Conservation (phyloP, 2,329 filamentous ascomycete species). For the Cladophialophora immunda region DNA sequence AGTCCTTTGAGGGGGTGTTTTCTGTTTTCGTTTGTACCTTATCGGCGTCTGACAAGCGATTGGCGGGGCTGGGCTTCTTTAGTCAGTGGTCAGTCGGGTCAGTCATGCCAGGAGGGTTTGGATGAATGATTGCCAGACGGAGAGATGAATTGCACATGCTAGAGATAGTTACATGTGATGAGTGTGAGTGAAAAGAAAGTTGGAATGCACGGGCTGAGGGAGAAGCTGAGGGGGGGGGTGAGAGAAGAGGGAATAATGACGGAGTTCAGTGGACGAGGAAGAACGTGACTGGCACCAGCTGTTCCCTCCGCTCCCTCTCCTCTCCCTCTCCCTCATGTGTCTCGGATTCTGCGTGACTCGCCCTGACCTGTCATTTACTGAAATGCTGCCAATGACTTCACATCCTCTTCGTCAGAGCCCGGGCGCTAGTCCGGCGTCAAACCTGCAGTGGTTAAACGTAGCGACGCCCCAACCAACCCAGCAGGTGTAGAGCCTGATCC, state of each 20-base stretch:
- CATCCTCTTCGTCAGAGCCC: neutral
- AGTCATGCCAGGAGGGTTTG: constrained; percentile 10
- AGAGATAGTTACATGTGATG: constrained; percentile 6
- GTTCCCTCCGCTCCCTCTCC: neutral
- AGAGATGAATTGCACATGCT: neutral
- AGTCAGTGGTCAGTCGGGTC: constrained; percentile 1
- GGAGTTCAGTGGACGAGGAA: no score
- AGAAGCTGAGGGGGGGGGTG: neutral
- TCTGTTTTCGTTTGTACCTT: constrained; percentile 13
- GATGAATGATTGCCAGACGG: neutral
- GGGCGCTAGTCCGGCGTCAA: constrained; percentile 2
- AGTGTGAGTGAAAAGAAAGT: constrained; percentile 11
- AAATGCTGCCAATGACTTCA: constrained; percentile 3
- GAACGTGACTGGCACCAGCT: constrained; percentile 1
- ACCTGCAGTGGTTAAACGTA: constrained; percentile 4
- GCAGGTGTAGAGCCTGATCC: neutral
- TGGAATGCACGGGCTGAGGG: constrained; percentile 2
- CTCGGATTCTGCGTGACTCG: neutral
- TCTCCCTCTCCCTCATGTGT: neutral
- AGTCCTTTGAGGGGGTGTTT: neutral
- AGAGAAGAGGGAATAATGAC: constrained; percentile 1
- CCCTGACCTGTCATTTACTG: neutral
- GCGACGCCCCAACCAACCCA: neutral
- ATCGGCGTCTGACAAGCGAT: constrained; percentile 15
- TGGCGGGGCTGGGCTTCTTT: constrained; percentile 7